These are phyloP conservation scores for Falciphora oryzae DNA, from an alignment of 2,329 filamentous ascomycete genomes.

Conservation along the genomic window DNA sequence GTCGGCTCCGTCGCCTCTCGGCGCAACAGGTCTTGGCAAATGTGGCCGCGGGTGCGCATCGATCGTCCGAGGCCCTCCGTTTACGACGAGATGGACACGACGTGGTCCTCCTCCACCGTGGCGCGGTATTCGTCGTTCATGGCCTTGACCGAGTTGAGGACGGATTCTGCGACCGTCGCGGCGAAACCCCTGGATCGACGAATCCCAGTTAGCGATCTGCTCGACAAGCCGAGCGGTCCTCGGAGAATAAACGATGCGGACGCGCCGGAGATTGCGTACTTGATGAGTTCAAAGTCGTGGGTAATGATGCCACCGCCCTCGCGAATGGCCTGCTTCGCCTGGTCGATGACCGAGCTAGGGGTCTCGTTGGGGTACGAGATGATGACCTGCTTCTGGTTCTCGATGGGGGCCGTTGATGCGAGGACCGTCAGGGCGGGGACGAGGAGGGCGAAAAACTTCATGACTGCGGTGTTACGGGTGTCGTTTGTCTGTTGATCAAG, in stretches of 20 bases:
- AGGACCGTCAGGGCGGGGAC: conserved; percentile 51
- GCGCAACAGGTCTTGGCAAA: not conserved
- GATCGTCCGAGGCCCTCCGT: not conserved
- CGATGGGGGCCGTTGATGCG: conserved; percentile 55
- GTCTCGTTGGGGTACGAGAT: conserved; percentile 69
- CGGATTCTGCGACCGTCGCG: conserved; percentile 63
- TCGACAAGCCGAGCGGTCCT: not conserved
- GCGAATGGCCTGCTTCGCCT: conserved; percentile 66
- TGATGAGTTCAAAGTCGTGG: conserved; percentile 65
- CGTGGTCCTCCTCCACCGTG: conserved; percentile 70
- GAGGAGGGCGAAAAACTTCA: conserved; percentile 57
- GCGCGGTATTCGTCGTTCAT: conserved; percentile 55
- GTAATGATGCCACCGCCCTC: conserved; percentile 71
- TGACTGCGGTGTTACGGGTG: conserved; percentile 30
- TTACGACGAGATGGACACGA: conserved; percentile 42
- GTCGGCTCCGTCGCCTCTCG: no score
- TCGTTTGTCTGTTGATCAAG: not conserved
- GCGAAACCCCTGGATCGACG: conserved; percentile 61
- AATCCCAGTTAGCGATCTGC: not conserved
- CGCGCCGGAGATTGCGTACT: conserved; percentile 46
- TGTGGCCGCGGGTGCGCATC: no score
- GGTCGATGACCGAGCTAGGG: conserved; percentile 59
- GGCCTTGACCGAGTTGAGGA: conserved; percentile 61
- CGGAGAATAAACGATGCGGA: not conserved
- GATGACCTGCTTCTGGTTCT: conserved; percentile 67